A percentile compares a stretch with the other conserved stretches of the same genome.
phyloP scores from a whole-genome alignment of 257 asterid species.

The Ilex aquifolium region DNA sequence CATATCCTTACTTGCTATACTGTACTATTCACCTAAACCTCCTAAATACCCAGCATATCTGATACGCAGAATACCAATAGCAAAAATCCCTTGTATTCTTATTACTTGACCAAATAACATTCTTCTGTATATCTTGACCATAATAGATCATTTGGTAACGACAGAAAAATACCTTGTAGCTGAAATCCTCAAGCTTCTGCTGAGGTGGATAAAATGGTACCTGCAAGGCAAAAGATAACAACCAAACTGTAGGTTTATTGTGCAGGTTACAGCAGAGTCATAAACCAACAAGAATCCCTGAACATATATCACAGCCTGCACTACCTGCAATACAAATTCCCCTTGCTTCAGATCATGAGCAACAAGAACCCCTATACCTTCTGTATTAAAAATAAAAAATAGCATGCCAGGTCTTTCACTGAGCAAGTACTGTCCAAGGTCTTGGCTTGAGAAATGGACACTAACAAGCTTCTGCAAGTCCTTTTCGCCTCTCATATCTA shows the following conservation, averaged over 20 bases:
- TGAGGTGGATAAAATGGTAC: slow-evolving; percentile 97
- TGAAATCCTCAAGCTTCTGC: slow-evolving; percentile 76
- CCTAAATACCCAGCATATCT: too few species aligned
- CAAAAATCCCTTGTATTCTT: too few species aligned
- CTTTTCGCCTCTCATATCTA: slow-evolving; percentile 69
- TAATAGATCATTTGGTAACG: too few species aligned
- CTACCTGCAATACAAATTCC: slow-evolving; percentile 93
- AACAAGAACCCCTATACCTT: slow-evolving; percentile 86
- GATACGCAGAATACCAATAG: too few species aligned
- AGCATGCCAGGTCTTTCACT: slow-evolving; percentile 93
- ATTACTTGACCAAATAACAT: too few species aligned
- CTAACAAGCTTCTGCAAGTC: slow-evolving; percentile 86
- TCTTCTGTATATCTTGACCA: too few species aligned
- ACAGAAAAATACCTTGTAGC: slow-evolving; percentile 39
- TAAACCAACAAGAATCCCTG: slow-evolving; percentile 4
- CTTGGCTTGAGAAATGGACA: slow-evolving; percentile 73
- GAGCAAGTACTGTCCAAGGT: slow-evolving; percentile 74
- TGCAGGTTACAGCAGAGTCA: neutral
- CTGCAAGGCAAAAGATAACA: slow-evolving; percentile 30
- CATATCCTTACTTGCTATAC: too few species aligned
- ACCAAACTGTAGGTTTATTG: slow-evolving; percentile 6
- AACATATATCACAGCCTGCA: slow-evolving; percentile 2
- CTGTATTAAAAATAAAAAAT: slow-evolving; percentile 74
- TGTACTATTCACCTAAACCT: too few species aligned
- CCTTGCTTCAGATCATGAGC: slow-evolving; percentile 93